A percentile compares a stretch with the other conserved stretches of the same genome.
Conservation (phyloP, 495 filamentous ascomycete genomes). For the Saxophila tyrrhenica region DNA sequence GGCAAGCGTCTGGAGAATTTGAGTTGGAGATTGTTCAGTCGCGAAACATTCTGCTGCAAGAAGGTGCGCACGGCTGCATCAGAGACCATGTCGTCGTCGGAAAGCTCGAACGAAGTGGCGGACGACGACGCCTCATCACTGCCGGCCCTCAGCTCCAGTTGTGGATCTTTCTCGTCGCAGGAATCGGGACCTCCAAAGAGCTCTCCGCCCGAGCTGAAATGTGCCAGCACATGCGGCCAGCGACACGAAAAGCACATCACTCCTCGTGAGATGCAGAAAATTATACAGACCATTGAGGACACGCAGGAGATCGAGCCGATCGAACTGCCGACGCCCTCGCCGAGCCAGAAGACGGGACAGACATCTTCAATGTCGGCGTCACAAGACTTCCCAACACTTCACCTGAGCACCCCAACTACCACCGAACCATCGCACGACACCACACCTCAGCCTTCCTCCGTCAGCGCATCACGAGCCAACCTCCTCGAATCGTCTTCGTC, state of each 20-base stretch:
- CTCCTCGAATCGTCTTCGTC: conserved; percentile 29
- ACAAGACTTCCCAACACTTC: neutral
- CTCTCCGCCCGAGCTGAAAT: conserved; percentile 45
- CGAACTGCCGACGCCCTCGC: conserved; percentile 9
- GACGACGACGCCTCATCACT: conserved; percentile 30
- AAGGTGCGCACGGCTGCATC: too few species aligned
- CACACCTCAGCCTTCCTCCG: neutral
- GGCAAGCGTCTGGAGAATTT: conserved; percentile 88
- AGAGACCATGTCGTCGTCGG: neutral
- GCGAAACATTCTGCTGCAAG: conserved; percentile 88
- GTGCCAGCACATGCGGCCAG: conserved; percentile 43
- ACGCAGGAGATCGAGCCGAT: conserved; percentile 42
- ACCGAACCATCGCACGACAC: conserved; percentile 21
- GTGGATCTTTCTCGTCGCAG: conserved; percentile 69
- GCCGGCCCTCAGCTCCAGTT: conserved; percentile 81
- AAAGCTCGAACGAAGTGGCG: conserved; percentile 16
- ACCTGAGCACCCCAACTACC: neutral
- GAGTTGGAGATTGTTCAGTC: conserved; percentile 91
- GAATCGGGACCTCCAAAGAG: conserved; percentile 48
- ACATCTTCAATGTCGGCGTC: conserved; percentile 17
- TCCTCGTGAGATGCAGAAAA: conserved; percentile 72
- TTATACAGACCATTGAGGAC: conserved; percentile 80
- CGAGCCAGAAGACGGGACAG: neutral
- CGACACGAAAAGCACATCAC: conserved; percentile 85
- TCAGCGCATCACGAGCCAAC: conserved; percentile 24